phyloP scores from a whole-genome alignment of 2,329 filamentous ascomycete genomes.

The Exophiala aquamarina region DNA sequence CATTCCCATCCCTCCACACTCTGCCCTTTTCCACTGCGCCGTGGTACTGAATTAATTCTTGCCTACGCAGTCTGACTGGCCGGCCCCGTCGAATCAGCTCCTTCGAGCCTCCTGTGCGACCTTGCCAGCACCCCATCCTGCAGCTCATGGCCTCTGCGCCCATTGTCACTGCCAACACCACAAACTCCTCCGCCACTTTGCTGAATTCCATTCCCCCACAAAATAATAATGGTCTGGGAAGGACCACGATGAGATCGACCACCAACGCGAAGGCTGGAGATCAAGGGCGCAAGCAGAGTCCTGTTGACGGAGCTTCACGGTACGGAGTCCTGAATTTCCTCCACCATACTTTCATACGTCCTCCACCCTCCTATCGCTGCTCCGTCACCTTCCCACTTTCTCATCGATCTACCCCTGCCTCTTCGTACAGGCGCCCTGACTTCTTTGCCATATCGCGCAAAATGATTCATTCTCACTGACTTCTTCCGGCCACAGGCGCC shows the following conservation, averaged over 20 bases:
- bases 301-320: conserved; percentile 23
- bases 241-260: conserved; percentile 27
- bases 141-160: conserved; percentile 29
- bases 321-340: conserved; percentile 5
- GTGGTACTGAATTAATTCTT: background rate
- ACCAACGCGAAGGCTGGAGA: conserved; percentile 24
- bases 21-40: conserved; percentile 3
- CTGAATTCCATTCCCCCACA: conserved; percentile 15
- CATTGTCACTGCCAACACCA: conserved; percentile 21
- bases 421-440: no score
- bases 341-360: background rate
- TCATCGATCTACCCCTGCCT: background rate
- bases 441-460: no score
- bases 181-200: conserved; percentile 13
- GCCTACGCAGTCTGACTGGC: conserved; percentile 23
- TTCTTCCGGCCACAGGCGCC: conserved; percentile 10
- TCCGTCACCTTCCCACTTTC: background rate
- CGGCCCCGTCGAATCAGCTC: conserved; percentile 23
- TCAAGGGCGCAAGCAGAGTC: conserved; percentile 27
- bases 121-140: conserved; percentile 17
- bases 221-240: conserved; percentile 25
- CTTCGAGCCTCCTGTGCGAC: conserved; percentile 25
- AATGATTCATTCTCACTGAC: conserved; percentile 3
- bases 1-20: conserved; percentile 1
- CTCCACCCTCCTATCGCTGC: background rate